Evolutionary conservation across 805 yeast species (phyloP).

Genomic region (Isabelozyma pseudorhagii): DNA sequence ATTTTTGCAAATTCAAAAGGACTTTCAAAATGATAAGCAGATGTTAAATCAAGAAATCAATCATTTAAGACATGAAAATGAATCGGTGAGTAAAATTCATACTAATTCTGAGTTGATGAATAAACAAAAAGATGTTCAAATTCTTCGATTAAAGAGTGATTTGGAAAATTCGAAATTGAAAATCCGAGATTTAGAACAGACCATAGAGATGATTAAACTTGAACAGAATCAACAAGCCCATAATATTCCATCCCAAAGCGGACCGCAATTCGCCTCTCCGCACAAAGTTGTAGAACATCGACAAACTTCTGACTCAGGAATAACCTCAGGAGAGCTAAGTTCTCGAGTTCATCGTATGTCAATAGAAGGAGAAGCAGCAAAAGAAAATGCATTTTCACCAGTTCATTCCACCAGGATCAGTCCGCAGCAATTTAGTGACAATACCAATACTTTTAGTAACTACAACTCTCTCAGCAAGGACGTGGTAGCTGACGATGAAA

Average conservation of each 20-base stretch:
- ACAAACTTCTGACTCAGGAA: slow-evolving; percentile 7
- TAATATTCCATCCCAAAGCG: not conserved
- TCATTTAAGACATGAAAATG: slow-evolving; percentile 25
- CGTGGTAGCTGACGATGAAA: slow-evolving; percentile 52
- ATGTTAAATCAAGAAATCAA: slow-evolving; percentile 21
- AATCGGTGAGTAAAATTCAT: slow-evolving; percentile 46
- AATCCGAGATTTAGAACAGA: slow-evolving; percentile 52
- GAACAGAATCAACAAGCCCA: slow-evolving; percentile 14
- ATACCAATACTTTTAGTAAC: slow-evolving; percentile 7
- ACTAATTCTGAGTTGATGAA: slow-evolving; percentile 48
- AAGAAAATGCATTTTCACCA: not conserved
- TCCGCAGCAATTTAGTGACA: slow-evolving; percentile 16
- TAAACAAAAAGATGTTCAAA: slow-evolving; percentile 69
- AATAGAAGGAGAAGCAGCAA: slow-evolving; percentile 20
- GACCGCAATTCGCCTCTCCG: not conserved
- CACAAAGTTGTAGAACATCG: not conserved
- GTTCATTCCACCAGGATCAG: slow-evolving; percentile 2
- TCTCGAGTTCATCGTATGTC: slow-evolving; percentile 39
- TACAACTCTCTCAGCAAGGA: slow-evolving; percentile 17
- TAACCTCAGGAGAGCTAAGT: slow-evolving; percentile 35
- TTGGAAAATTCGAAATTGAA: slow-evolving; percentile 55
- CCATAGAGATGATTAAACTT: slow-evolving; percentile 25
- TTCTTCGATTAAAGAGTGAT: slow-evolving; percentile 59
- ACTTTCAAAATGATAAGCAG: slow-evolving; percentile 20
- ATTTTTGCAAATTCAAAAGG: slow-evolving; percentile 19